Evolutionary conservation across 208 protist genomes (phyloP).

Genomic region (Acanthamoeba sp.): DNA sequence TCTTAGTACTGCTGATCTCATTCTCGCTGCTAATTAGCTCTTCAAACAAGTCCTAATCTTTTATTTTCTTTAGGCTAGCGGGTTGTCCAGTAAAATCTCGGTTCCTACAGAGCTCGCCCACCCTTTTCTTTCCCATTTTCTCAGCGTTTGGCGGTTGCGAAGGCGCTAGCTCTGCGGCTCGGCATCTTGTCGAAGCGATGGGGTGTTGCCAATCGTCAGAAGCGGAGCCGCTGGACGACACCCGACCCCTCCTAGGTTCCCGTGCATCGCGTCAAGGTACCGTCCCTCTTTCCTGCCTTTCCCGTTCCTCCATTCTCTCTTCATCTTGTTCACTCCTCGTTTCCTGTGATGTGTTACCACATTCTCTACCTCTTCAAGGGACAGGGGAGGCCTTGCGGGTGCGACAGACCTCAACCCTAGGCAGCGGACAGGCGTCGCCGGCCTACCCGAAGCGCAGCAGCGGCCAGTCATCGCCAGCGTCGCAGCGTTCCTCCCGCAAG

Average conservation of each 20-base stretch:
- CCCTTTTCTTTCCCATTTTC: too few species aligned
- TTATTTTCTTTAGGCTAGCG: too few species aligned
- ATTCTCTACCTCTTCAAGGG: too few species aligned
- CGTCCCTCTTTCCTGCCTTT: not conserved
- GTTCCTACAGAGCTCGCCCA: too few species aligned
- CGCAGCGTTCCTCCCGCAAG: not conserved
- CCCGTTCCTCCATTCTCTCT: not conserved
- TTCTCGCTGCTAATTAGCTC: not conserved
- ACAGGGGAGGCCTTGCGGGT: not conserved
- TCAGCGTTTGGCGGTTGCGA: not conserved
- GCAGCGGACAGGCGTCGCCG: not conserved
- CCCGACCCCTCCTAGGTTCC: not conserved
- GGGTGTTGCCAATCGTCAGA: not conserved
- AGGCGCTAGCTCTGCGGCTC: too few species aligned
- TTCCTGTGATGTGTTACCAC: not conserved
- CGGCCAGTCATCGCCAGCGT: not conserved
- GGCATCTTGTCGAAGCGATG: not conserved
- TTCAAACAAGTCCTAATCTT: too few species aligned
- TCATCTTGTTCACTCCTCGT: too few species aligned
- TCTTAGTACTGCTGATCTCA: not conserved
- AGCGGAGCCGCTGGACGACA: not conserved
- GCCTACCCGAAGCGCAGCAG: not conserved
- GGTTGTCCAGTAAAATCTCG: too few species aligned
- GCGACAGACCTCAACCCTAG: too few species aligned
- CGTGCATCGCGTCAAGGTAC: not conserved